Percentiles rank a stretch among this genome's conserved stretches.
These are phyloP conservation scores for Aspergillus cavernicola DNA, from an alignment of 495 filamentous ascomycete genomes.

Conservation along the genomic window DNA sequence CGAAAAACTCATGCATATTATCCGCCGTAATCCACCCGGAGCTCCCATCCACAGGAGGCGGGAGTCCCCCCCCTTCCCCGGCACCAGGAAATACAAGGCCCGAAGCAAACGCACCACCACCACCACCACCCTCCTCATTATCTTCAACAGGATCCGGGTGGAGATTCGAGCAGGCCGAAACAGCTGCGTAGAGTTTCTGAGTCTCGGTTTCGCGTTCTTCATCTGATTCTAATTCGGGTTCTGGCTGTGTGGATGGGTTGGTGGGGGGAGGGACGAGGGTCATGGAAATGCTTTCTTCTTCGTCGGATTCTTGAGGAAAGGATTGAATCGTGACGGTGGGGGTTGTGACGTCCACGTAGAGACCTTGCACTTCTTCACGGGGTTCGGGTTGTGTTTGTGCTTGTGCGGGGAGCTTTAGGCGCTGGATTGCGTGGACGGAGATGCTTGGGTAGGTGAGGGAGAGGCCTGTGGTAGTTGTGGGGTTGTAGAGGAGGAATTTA, in stretches of 20 bases:
- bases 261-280: constrained; percentile 60
- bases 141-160: constrained; percentile 74
- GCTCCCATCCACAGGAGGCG: constrained; percentile 77
- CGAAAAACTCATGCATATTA: constrained; percentile 79
- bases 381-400: constrained; percentile 12
- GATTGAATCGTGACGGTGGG: constrained; percentile 36
- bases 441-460: constrained; percentile 85
- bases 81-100: constrained; percentile 27
- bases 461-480: constrained; percentile 56
- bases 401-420: constrained; percentile 44
- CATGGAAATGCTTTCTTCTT: constrained; percentile 67
- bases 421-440: constrained; percentile 82
- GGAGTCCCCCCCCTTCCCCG: constrained; percentile 52
- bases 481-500: constrained; percentile 69
- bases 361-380: constrained; percentile 48
- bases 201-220: constrained; percentile 33
- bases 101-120: constrained; percentile 36
- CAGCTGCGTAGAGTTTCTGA: constrained; percentile 66
- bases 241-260: not conserved
- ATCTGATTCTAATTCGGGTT: constrained; percentile 22
- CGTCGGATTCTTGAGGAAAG: constrained; percentile 53
- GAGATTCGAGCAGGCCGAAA: constrained; percentile 82
- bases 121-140: constrained; percentile 44
- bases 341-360: constrained; percentile 78
- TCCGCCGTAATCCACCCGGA: constrained; percentile 96